phyloP scores from a whole-genome alignment of 257 asterid species.

The Fraxinus quadrangulata region DNA sequence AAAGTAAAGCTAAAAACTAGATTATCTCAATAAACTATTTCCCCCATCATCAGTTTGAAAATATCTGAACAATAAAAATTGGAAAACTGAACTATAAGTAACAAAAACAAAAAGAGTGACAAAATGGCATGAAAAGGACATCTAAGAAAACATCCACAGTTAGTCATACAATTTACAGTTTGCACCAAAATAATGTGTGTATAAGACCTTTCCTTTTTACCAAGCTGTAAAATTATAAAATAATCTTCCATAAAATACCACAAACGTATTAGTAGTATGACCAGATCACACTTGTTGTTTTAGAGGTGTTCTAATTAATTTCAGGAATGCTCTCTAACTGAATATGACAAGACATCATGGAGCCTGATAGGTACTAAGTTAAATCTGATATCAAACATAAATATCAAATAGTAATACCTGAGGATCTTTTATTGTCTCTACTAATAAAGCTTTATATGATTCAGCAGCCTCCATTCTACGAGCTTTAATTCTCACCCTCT shows the following conservation, averaged over 20 bases:
- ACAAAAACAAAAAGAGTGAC: not conserved
- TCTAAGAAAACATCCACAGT: not conserved
- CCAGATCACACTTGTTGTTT: not conserved
- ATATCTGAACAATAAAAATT: too few relatives aligned
- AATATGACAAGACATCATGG: not conserved
- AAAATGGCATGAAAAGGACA: too few relatives aligned
- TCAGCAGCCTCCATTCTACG: conserved; percentile 93
- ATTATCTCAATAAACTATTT: too few relatives aligned
- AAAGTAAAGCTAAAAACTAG: too few relatives aligned
- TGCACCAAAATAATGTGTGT: not conserved
- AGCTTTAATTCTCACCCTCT: conserved; percentile 90
- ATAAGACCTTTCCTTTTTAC: not conserved
- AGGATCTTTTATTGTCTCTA: conserved; percentile 93
- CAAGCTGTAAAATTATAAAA: not conserved
- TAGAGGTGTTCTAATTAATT: conserved; percentile 10
- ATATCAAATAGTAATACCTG: conserved; percentile 52
- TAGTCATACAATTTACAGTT: not conserved
- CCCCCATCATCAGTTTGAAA: too few relatives aligned
- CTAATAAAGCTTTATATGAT: conserved; percentile 89
- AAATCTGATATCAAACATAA: not conserved
- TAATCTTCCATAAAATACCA: not conserved
- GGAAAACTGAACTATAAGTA: not conserved
- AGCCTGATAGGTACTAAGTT: not conserved
- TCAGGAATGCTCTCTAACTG: conserved; percentile 3
- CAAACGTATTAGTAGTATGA: not conserved